Evolutionary conservation across 345 rosid genomes (phyloP).

Genomic region (Melaleuca quinquenervia): DNA sequence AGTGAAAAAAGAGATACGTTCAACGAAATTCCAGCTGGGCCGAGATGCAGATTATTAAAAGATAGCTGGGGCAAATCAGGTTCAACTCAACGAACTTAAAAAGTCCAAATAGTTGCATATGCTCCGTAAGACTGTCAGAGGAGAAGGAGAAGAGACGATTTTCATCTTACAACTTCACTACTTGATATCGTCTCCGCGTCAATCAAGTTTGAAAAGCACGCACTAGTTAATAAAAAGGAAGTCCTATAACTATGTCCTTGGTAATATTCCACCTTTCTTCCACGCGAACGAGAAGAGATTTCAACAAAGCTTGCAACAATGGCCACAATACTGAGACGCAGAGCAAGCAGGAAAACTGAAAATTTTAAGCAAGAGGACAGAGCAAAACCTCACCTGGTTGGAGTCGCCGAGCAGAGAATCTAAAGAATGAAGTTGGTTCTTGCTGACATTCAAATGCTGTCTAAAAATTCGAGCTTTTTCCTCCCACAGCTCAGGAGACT

Average conservation of each 20-base stretch:
- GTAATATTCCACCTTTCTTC: background rate
- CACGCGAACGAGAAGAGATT: background rate
- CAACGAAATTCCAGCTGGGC: background rate
- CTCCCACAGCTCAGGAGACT: conserved; percentile 18
- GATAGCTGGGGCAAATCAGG: background rate
- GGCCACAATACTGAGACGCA: background rate
- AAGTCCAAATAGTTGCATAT: background rate
- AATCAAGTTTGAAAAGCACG: background rate
- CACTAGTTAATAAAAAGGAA: background rate
- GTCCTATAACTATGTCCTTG: background rate
- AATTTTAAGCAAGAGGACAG: background rate
- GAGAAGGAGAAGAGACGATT: background rate
- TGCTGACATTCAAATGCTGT: conserved; percentile 52
- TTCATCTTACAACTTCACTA: background rate
- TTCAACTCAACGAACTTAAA: background rate
- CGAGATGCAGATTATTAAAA: background rate
- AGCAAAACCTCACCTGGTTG: conserved; percentile 40
- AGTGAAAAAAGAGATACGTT: background rate
- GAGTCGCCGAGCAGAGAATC: conserved; percentile 53
- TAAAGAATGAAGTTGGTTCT: conserved; percentile 46
- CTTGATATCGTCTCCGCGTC: background rate
- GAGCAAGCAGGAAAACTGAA: background rate
- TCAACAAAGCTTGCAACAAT: background rate
- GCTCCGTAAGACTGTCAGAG: background rate
- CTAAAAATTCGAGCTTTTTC: conserved; percentile 32